phyloP scores from a whole-genome alignment of 2,329 filamentous ascomycete species.

The Trichoderma aggressivum region DNA sequence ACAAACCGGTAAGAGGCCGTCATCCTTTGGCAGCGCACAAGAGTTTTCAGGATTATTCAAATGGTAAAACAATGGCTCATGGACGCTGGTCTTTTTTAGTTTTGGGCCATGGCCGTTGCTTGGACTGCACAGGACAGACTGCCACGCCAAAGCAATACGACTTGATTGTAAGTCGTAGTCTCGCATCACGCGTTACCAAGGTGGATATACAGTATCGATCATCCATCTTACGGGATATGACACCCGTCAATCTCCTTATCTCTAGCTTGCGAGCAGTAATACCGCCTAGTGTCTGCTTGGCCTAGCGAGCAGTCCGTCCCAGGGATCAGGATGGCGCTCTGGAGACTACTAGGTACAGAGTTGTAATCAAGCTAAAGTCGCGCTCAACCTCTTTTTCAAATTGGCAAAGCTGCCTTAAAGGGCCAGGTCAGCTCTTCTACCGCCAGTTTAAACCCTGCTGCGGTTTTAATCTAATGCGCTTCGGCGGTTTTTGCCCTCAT shows the following conservation, averaged over 20 bases:
- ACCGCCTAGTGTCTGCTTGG: not conserved
- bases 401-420: not conserved
- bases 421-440: not conserved
- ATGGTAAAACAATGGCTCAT: not conserved
- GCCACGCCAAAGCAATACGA: not conserved
- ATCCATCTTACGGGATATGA: not conserved
- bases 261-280: not conserved
- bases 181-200: not conserved
- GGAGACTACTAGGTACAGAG: not conserved
- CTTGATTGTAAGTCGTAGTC: not conserved
- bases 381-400: not conserved
- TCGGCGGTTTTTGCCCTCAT: not conserved
- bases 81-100: not conserved
- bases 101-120: not conserved
- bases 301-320: not conserved
- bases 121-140: not conserved
- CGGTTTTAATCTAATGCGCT: not conserved
- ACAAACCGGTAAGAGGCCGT: not conserved
- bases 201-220: slow-evolving; percentile 1
- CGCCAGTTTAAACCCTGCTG: not conserved
- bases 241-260: slow-evolving; percentile 1
- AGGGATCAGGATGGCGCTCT: not conserved
- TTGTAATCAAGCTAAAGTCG: not conserved
- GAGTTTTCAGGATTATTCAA: not conserved
- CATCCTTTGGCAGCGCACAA: not conserved